Conservation (phyloP, 129 eudicot species). For the Ambrosia artemisiifolia region DNA sequence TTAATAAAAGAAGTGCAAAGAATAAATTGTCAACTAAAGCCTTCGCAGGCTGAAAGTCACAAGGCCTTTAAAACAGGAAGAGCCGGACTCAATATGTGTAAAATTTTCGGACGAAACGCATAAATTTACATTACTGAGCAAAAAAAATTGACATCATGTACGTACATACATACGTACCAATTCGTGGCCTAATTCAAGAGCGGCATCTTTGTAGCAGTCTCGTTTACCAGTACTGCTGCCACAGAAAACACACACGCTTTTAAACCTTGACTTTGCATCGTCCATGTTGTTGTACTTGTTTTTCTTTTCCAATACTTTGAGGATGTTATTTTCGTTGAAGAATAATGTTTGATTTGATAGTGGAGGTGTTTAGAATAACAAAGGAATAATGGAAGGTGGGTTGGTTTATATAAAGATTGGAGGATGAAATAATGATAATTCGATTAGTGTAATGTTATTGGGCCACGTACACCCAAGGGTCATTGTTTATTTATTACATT, state of each 20-base stretch:
- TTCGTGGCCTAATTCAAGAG: slow-evolving; percentile 59
- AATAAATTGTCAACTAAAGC: no score
- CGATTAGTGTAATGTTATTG: slow-evolving; percentile 31
- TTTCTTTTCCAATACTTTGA: slow-evolving; percentile 17
- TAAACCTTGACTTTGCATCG: slow-evolving; percentile 49
- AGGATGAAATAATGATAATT: slow-evolving; percentile 5
- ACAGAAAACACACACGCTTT: slow-evolving; percentile 66
- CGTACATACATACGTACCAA: slow-evolving; percentile 36
- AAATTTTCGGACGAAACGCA: no score
- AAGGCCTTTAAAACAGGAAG: no score
- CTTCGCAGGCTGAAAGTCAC: no score
- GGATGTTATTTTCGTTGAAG: neutral
- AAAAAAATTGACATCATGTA: no score
- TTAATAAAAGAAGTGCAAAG: no score
- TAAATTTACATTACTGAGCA: no score
- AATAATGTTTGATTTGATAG: slow-evolving; percentile 16
- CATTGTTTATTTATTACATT: no score
- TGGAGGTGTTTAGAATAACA: slow-evolving; percentile 7
- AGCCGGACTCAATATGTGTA: no score
- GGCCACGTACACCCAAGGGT: slow-evolving; percentile 30
- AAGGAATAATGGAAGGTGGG: slow-evolving; percentile 27
- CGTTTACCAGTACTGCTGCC: slow-evolving; percentile 70
- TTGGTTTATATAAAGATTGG: slow-evolving; percentile 29
- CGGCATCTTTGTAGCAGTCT: slow-evolving; percentile 63
- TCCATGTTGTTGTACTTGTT: slow-evolving; percentile 30